Conservation (phyloP, 2,329 filamentous ascomycete genomes). For the Aureobasidium subglaciale region DNA sequence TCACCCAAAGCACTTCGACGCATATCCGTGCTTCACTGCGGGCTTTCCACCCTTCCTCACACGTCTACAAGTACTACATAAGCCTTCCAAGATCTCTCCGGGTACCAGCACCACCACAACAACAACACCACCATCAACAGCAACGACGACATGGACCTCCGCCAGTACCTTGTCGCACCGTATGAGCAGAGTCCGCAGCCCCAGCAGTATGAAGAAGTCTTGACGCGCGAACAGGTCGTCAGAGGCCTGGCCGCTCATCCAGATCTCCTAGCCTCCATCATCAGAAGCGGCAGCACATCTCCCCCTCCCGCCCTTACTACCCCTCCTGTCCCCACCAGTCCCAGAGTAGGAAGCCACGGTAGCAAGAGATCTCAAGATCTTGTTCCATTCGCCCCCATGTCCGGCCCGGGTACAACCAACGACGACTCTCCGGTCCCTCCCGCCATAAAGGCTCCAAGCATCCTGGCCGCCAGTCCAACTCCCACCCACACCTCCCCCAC, state of each 20-base stretch:
- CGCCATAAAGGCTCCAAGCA: not conserved
- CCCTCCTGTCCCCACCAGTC: not conserved
- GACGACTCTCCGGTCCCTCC: not conserved
- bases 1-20: too few relatives aligned
- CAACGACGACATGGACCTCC: not conserved
- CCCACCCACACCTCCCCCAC: not conserved
- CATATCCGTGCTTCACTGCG: too few relatives aligned
- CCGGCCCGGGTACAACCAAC: not conserved
- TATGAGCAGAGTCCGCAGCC: not conserved
- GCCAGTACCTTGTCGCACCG: not conserved
- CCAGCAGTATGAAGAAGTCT: not conserved
- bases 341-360: not conserved
- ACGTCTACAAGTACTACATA: not conserved
- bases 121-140: not conserved
- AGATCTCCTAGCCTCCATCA: not conserved
- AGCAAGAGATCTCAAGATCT: not conserved
- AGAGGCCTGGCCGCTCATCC: not conserved
- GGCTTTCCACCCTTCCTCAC: not conserved
- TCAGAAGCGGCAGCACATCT: not conserved
- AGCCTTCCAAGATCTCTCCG: not conserved
- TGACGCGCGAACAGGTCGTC: not conserved
- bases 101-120: not conserved
- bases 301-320: not conserved
- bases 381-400: not conserved
- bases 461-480: not conserved